Percentiles rank a stretch among this genome's conserved stretches.
Evolutionary conservation across 2,329 filamentous ascomycete species (phyloP).

Genomic region (Pseudocercospora macadamiae): DNA sequence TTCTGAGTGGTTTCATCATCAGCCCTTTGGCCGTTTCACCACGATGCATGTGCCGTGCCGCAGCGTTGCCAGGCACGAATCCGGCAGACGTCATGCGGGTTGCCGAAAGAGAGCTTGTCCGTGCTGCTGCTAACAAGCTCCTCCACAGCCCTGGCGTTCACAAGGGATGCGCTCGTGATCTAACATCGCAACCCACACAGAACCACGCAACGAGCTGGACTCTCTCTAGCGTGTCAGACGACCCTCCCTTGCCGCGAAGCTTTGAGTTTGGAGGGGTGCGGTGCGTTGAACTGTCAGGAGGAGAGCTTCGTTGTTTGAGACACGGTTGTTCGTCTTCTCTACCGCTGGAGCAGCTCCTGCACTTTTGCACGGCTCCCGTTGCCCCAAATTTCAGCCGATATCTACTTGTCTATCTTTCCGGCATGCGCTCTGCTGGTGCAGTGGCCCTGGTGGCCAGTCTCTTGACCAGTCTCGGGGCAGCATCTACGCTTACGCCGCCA

Average conservation of each 20-base stretch:
- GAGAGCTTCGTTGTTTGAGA: neutral
- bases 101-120: neutral
- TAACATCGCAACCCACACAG: neutral
- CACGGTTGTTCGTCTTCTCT: neutral
- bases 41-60: neutral
- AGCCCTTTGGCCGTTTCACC: too few relatives aligned
- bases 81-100: neutral
- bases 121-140: neutral
- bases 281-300: neutral
- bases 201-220: neutral
- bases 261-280: slow-evolving; percentile 10
- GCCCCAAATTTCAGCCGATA: neutral
- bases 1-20: too few relatives aligned
- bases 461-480: slow-evolving; percentile 37
- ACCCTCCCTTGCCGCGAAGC: slow-evolving; percentile 16
- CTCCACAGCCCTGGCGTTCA: neutral
- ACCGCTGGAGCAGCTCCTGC: slow-evolving; percentile 1
- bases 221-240: slow-evolving; percentile 17
- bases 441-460: slow-evolving; percentile 30
- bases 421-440: slow-evolving; percentile 26
- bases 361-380: slow-evolving; percentile 1
- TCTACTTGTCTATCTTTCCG: too few relatives aligned
- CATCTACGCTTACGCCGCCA: slow-evolving; percentile 59
- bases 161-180: neutral
- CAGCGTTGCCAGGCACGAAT: neutral